A percentile compares a stretch with the other conserved stretches of the same genome.
Evolutionary conservation across 192 early-diverging fungal genomes (phyloP).

Genomic region (Neocallimastix lanati): DNA sequence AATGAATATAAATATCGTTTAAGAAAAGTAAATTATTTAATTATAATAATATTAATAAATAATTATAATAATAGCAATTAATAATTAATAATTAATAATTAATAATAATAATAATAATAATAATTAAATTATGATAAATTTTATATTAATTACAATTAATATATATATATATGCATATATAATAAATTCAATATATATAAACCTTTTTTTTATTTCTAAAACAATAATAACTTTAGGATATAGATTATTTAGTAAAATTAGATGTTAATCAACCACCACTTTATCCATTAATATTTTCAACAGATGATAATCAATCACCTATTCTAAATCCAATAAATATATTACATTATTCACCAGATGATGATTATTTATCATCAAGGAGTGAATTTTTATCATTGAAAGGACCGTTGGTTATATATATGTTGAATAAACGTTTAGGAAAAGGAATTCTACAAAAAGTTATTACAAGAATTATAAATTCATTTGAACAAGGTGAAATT

Average conservation of each 20-base stretch:
- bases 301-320: neutral
- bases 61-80: too few species aligned
- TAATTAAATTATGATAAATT: too few species aligned
- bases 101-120: too few species aligned
- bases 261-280: slow-evolving; percentile 80
- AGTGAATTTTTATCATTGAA: slow-evolving; percentile 67
- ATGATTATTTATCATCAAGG: slow-evolving; percentile 18
- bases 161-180: too few species aligned
- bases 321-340: slow-evolving; percentile 13
- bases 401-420: slow-evolving; percentile 70
- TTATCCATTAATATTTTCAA: slow-evolving; percentile 28
- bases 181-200: too few species aligned
- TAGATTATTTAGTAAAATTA: slow-evolving; percentile 9
- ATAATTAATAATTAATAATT: too few species aligned
- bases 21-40: slow-evolving; percentile 30
- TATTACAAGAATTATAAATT: slow-evolving; percentile 57
- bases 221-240: neutral
- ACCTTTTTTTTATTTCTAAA: too few species aligned
- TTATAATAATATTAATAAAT: too few species aligned
- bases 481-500: neutral
- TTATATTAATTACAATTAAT: too few species aligned
- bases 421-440: slow-evolving; percentile 73
- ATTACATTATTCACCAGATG: slow-evolving; percentile 20
- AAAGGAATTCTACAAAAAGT: slow-evolving; percentile 58
- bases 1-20: slow-evolving; percentile 77